Conservation (phyloP, 176 grass and related monocot species). For the Pontederia paniculata region DNA sequence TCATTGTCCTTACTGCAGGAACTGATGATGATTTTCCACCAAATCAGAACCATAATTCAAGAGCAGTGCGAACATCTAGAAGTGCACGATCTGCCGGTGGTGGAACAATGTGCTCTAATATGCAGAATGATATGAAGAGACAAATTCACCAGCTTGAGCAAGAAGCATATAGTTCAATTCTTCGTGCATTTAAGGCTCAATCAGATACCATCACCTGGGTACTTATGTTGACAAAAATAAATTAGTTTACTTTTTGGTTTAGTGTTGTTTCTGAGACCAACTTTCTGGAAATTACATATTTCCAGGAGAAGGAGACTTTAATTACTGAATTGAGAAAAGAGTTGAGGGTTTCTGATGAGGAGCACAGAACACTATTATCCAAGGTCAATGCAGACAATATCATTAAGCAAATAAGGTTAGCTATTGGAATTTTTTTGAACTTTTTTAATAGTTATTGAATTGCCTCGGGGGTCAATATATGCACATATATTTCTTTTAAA, state of each 20-base stretch:
- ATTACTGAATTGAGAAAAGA: conserved; percentile 90
- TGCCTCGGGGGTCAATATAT: too few relatives aligned
- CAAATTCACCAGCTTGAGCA: conserved; percentile 79
- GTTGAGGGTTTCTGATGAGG: conserved; percentile 76
- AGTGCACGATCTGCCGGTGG: conserved; percentile 44
- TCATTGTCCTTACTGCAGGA: conserved; percentile 29
- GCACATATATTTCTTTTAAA: not conserved
- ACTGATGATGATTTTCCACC: conserved; percentile 85
- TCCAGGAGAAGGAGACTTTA: conserved; percentile 80
- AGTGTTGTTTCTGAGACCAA: too few relatives aligned
- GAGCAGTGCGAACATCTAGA: conserved; percentile 44
- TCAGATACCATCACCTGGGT: conserved; percentile 90
- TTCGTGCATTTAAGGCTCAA: conserved; percentile 89
- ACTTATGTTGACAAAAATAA: not conserved
- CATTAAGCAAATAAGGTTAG: conserved; percentile 68
- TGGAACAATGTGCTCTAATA: conserved; percentile 34
- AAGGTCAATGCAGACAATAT: conserved; percentile 71
- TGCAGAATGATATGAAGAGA: conserved; percentile 48
- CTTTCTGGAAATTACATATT: not conserved
- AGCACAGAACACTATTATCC: conserved; percentile 62
- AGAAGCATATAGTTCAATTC: conserved; percentile 83
- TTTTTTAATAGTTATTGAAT: not conserved
- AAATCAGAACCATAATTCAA: conserved; percentile 40
- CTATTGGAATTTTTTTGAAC: not conserved
- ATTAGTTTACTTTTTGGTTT: not conserved